Evolutionary conservation across 1,139 yeast genomes (phyloP), one percentile per base, ranked within the genome.

Genomic region (Protomyces inouyei): DNA sequence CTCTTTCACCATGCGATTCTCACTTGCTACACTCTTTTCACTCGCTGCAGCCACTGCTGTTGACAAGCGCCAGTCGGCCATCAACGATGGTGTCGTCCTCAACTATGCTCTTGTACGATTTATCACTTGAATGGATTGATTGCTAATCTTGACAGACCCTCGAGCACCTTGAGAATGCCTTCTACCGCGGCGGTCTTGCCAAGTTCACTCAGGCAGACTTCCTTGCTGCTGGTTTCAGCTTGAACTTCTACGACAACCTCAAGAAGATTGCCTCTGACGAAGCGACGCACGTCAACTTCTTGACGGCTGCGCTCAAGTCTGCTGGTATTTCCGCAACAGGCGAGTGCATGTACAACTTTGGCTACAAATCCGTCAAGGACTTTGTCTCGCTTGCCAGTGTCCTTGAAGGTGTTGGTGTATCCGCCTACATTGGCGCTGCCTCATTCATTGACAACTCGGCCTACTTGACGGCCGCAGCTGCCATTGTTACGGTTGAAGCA

Each of bases 161-260:
- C 48, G 70, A 68, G 61, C 69, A 68, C 57, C 67, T 68, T 57
- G 70, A 68, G 61, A 64, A 65, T 28, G 67, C 56, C 48, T 68
- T 68, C 56, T 68, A 68, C 65, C 57, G 57, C 40, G 52, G 45
- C 18, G 70, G 69, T 53, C 52, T 68, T 45, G 59, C 60, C 51
- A 54, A 46, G 48, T 60, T 60, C 54, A 55, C 65, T n/a, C 69
- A 66, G 52, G 52, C 60, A 16, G 65, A 61, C 40, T 68, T 68
- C 37, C 23, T 48, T 43, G 61, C 65, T 16, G 70, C 70, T 16
- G 69, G 68, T 10, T 68, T 63, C 60, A 37, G 67, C 14, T 52
- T 55, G 10, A 23, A 52, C 55, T 66, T 66, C 65, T 68, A 60
- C 64, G 54, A 57, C 63, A 66, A 68, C 52, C 57, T 68, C 60